Evolutionary conservation across 2,329 filamentous ascomycete genomes (phyloP).

Genomic region (Aspergillus fumigatiaffinis): DNA sequence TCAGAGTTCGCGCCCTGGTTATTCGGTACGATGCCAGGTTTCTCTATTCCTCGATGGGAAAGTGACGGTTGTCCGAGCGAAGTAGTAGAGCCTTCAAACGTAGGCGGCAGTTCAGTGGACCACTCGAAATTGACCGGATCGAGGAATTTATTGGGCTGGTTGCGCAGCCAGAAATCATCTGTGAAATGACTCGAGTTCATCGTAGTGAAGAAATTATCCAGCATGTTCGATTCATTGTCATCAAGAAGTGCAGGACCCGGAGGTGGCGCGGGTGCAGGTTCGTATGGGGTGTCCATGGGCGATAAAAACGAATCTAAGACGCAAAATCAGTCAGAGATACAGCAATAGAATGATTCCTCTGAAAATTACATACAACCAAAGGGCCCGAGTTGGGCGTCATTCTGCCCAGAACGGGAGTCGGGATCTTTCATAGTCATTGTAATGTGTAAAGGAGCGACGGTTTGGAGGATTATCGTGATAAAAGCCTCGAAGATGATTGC

Average conservation of each 20-base stretch:
- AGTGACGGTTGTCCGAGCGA: slow-evolving; percentile 55
- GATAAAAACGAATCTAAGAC: slow-evolving; percentile 31
- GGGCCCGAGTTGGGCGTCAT: slow-evolving; percentile 54
- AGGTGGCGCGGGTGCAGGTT: slow-evolving; percentile 58
- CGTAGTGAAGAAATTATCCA: slow-evolving; percentile 48
- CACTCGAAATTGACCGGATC: slow-evolving; percentile 33
- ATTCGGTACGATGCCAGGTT: slow-evolving; percentile 22
- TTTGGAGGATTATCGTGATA: slow-evolving; percentile 3
- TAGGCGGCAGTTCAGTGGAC: slow-evolving; percentile 55
- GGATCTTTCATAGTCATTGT: slow-evolving; percentile 33
- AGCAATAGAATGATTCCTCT: slow-evolving; percentile 2
- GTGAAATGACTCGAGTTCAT: slow-evolving; percentile 38
- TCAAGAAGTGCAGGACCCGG: slow-evolving; percentile 63
- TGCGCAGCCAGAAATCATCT: slow-evolving; percentile 36
- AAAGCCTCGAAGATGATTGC: slow-evolving; percentile 12
- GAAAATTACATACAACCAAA: slow-evolving; percentile 61
- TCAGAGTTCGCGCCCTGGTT: slow-evolving; percentile 39
- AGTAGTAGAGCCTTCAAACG: slow-evolving; percentile 63
- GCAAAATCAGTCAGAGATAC: slow-evolving; percentile 3
- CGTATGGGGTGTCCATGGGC: slow-evolving; percentile 33
- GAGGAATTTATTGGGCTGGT: slow-evolving; percentile 25
- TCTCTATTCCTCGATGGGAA: slow-evolving; percentile 23
- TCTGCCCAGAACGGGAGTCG: slow-evolving; percentile 36
- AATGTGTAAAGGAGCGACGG: slow-evolving; percentile 1
- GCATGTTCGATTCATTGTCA: slow-evolving; percentile 52